Percentiles rank a stretch among this genome's conserved stretches.
Conservation (phyloP, 1,139 yeast species). For the Debaryomyces udenii region DNA sequence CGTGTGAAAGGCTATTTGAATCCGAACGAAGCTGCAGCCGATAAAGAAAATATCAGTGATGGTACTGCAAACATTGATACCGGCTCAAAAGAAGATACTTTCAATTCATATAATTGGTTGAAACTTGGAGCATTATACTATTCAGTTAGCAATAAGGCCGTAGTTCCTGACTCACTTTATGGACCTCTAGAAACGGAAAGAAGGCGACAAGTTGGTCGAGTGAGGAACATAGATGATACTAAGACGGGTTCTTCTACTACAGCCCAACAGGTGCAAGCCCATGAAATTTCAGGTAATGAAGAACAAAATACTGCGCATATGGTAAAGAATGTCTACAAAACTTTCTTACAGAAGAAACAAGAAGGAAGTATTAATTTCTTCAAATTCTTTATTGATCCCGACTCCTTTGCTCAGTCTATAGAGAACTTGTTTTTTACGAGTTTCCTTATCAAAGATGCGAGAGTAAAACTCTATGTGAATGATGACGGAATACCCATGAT, state of each 20-base stretch:
- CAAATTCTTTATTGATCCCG: conserved; percentile 71
- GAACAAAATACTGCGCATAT: conserved; percentile 63
- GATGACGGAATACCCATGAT: conserved; percentile 47
- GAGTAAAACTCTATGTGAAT: conserved; percentile 53
- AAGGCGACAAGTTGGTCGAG: conserved; percentile 40
- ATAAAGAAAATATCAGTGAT: conserved; percentile 19
- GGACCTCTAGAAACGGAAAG: conserved; percentile 75
- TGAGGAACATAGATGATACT: conserved; percentile 47
- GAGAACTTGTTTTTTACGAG: conserved; percentile 85
- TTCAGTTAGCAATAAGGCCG: conserved; percentile 49
- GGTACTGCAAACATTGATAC: conserved; percentile 6
- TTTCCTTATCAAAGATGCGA: conserved; percentile 76
- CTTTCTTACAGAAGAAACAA: conserved; percentile 32
- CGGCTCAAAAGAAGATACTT: conserved; percentile 25
- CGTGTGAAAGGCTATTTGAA: conserved; percentile 42
- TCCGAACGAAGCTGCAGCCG: conserved; percentile 17
- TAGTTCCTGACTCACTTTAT: conserved; percentile 60
- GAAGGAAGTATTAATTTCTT: conserved; percentile 57
- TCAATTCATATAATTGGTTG: conserved; percentile 57
- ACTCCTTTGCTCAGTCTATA: conserved; percentile 74
- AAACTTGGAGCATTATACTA: conserved; percentile 59
- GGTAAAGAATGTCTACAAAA: conserved; percentile 52
- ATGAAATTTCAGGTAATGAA: conserved; percentile 50
- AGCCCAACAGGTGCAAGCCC: conserved; percentile 56
- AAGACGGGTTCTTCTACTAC: conserved; percentile 43